phyloP scores from a whole-genome alignment of 2,329 filamentous ascomycete genomes.

The Sporothrix protearum region DNA sequence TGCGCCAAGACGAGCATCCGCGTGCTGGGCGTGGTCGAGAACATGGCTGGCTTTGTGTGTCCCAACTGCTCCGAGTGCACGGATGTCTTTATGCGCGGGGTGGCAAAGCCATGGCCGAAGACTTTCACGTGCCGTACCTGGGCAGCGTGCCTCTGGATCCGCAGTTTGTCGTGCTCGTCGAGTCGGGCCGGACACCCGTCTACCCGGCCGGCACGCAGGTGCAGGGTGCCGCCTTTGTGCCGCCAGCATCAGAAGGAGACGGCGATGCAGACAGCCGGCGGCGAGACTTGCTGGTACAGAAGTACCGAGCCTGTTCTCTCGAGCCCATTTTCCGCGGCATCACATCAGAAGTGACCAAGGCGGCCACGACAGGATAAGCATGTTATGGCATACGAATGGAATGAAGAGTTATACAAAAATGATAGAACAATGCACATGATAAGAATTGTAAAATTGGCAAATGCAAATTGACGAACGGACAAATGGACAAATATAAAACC shows the following conservation, averaged over 20 bases:
- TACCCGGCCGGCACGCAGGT: conserved; percentile 68
- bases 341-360: conserved; percentile 49
- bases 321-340: conserved; percentile 66
- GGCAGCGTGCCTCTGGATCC: conserved; percentile 89
- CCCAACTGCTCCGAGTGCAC: conserved; percentile 79
- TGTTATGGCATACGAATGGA: background rate
- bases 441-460: background rate
- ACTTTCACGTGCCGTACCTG: conserved; percentile 79
- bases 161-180: conserved; percentile 82
- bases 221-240: conserved; percentile 51
- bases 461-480: too few relatives aligned
- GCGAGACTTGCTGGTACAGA: conserved; percentile 56
- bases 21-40: conserved; percentile 88
- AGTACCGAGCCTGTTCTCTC: conserved; percentile 70
- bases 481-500: too few relatives aligned
- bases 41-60: conserved; percentile 93
- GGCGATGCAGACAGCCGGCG: conserved; percentile 12
- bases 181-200: conserved; percentile 62
- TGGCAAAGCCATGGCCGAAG: conserved; percentile 80
- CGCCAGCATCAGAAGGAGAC: conserved; percentile 20
- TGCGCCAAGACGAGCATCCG: conserved; percentile 77
- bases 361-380: background rate
- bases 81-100: conserved; percentile 92
- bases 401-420: background rate
- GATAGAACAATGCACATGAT: background rate